Conservation (phyloP, 257 asterid genomes). For the Nicotiana benthamiana region DNA sequence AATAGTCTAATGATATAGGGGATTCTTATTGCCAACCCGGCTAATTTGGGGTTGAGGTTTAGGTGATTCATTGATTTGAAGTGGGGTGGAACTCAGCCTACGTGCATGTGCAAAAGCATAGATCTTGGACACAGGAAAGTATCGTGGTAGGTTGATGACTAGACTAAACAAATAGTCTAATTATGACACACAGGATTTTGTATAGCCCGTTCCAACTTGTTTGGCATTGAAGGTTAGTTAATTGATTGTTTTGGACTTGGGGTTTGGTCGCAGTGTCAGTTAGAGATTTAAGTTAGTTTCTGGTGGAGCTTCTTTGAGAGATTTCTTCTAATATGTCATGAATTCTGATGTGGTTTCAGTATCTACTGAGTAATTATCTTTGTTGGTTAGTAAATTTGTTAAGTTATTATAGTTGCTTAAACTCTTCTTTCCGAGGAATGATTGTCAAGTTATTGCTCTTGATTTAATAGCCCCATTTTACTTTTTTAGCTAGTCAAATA, state of each 20-base stretch:
- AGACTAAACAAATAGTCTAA: neutral
- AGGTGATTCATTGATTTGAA: neutral
- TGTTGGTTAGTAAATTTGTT: neutral
- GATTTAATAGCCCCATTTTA: neutral
- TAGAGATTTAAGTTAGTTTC: neutral
- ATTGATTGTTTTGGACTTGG: neutral
- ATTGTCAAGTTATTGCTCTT: neutral
- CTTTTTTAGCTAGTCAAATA: neutral
- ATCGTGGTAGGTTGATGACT: neutral
- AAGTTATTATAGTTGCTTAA: neutral
- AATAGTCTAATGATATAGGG: neutral
- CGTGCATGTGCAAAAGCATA: neutral
- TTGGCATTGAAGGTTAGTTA: neutral
- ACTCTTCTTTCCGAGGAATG: neutral
- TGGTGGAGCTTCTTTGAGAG: neutral
- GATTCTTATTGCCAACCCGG: neutral
- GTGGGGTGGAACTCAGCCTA: neutral
- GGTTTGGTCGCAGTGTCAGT: neutral
- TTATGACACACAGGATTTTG: neutral
- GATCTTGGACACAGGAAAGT: neutral
- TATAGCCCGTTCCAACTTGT: neutral
- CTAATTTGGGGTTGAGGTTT: neutral
- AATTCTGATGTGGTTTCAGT: neutral
- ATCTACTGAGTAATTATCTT: neutral
- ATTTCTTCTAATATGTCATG: neutral